Evolutionary conservation across 169 alveolate species (phyloP), one percentile per base, ranked within the genome.

Genomic region (Eimeria sp.): DNA sequence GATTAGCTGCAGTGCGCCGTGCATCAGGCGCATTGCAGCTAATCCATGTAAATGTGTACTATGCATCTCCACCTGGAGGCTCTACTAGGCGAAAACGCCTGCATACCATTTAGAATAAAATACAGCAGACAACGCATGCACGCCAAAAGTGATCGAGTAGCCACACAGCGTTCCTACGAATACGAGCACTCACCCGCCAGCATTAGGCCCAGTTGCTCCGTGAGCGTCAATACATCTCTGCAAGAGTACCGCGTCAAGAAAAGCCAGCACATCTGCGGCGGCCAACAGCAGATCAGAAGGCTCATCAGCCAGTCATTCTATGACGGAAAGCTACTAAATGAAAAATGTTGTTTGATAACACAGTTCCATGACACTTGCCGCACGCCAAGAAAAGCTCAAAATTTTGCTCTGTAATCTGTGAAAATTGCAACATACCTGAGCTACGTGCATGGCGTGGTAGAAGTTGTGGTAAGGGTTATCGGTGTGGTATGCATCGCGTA

Each of bases 401-500:
- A 11, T 1, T 73, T 30, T 40, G 45, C 65, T 47, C 34, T 20
- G 75, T 49, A 45, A 57, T n/a, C 16, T 34, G 65, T n/a, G 78
- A 22, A 45, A 57, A 65, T 25, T 3, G 45, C 30, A 61, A 0
- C 78, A 16, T 49, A 95, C 97, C 95, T 95, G 97, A 63, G 73
- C 61, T 13, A 95, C 97, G 75, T 95, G 97, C 78, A 89, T 40
- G 3, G 95, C 97, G 63, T 95, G 97, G 63, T 95, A 95, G 75
- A 89, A 89, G 63, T 95, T 95, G 83, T 95, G 97, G 94, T 95
- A 95, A 27, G 97, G 97, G 78, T 95, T 95, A 75, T 95, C 96
- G 67, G 95, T 95, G 78, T 95, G 96, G 75, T 95, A 95, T n/a
- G 94, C 95, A 70, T 95, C 95, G 47, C 96, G 97, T 4, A 95